Conservation (phyloP, 2,329 filamentous ascomycete genomes). For the Fusarium circinatum region DNA sequence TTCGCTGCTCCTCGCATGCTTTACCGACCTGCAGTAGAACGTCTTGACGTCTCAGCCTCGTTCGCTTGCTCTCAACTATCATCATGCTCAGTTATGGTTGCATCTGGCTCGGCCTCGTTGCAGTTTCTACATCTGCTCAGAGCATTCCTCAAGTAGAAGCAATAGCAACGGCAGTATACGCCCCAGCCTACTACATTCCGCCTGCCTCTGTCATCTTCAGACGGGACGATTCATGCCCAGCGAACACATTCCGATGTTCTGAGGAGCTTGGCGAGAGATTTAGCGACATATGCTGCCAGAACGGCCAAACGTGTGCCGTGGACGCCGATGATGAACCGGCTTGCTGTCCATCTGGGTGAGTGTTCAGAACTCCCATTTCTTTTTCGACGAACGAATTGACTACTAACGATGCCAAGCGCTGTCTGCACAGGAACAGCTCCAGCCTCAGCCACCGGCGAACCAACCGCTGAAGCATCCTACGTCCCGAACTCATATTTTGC, state of each 20-base stretch:
- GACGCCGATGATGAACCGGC: slow-evolving; percentile 61
- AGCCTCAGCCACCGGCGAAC: slow-evolving; percentile 48
- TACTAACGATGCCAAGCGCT: slow-evolving; percentile 51
- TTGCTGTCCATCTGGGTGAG: slow-evolving; percentile 64
- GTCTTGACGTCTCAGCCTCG: slow-evolving; percentile 7
- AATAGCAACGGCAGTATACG: slow-evolving; percentile 25
- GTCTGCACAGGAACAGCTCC: slow-evolving; percentile 68
- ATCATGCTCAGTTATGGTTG: slow-evolving; percentile 37
- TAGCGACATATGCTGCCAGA: slow-evolving; percentile 61
- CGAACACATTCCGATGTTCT: slow-evolving; percentile 63
- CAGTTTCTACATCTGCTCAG: slow-evolving; percentile 31
- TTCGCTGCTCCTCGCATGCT: slow-evolving; percentile 12
- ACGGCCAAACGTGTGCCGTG: slow-evolving; percentile 61
- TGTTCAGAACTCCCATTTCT: slow-evolving; percentile 3
- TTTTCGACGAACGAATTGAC: neutral
- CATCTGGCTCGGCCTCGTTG: slow-evolving; percentile 38
- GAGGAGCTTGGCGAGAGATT: slow-evolving; percentile 58
- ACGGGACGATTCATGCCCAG: slow-evolving; percentile 55
- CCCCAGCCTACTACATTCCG: slow-evolving; percentile 32
- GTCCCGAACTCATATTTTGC: slow-evolving; percentile 68
- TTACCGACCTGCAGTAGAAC: slow-evolving; percentile 28
- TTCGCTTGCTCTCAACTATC: slow-evolving; percentile 3
- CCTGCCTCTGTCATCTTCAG: slow-evolving; percentile 38
- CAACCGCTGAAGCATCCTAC: slow-evolving; percentile 58
- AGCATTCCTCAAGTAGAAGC: slow-evolving; percentile 31